Conservation (phyloP, 1,284 basidiomycete genomes). For the Phlebopus sp. region DNA sequence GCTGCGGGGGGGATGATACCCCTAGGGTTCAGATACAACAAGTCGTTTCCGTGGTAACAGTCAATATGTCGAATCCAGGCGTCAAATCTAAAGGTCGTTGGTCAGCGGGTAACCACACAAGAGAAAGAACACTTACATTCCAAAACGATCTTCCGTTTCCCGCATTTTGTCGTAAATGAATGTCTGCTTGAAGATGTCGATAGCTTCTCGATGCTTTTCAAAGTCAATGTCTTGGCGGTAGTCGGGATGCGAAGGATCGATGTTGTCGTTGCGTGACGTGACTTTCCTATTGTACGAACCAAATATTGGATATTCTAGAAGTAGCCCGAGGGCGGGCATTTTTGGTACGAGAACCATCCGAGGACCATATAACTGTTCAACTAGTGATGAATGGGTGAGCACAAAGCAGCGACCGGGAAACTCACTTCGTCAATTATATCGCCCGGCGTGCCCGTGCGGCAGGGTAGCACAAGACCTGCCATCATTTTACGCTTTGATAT, state of each 20-base stretch:
- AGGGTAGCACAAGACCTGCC: constrained; percentile 76
- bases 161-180: constrained; percentile 86
- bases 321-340: constrained; percentile 91
- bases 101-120: constrained; percentile 4
- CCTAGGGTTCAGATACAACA: constrained; percentile 67
- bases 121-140: constrained; percentile 57
- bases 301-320: constrained; percentile 93
- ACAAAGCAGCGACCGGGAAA: not conserved
- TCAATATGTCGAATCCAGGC: constrained; percentile 72
- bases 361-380: constrained; percentile 62
- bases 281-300: constrained; percentile 75
- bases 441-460: constrained; percentile 72
- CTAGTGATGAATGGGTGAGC: not conserved
- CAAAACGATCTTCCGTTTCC: constrained; percentile 74
- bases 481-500: constrained; percentile 92
- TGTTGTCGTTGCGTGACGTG: constrained; percentile 52
- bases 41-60: constrained; percentile 64
- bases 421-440: constrained; percentile 69
- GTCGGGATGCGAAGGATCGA: constrained; percentile 49
- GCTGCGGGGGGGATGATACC: constrained; percentile 69
- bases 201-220: constrained; percentile 56
- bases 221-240: constrained; percentile 73
- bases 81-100: constrained; percentile 56
- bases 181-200: constrained; percentile 79
- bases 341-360: constrained; percentile 89